A percentile compares a stretch with the other conserved stretches of the same genome.
Evolutionary conservation across 2,329 filamentous ascomycete genomes (phyloP).

Genomic region (Pseudogymnoascus sp.): DNA sequence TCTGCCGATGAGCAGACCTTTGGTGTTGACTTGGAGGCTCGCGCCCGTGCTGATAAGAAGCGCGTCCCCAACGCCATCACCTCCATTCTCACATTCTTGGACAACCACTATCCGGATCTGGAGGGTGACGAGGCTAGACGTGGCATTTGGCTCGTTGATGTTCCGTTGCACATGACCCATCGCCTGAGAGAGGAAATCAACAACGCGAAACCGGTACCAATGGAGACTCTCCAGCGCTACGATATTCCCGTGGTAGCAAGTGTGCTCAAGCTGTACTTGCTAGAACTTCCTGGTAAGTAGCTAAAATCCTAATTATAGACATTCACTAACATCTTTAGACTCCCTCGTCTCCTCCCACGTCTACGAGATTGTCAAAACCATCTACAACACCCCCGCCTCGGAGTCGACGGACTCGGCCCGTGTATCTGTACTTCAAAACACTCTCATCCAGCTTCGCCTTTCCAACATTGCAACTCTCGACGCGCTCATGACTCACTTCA

Average conservation of each 20-base stretch:
- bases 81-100: conserved; percentile 85
- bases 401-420: conserved; percentile 71
- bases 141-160: conserved; percentile 89
- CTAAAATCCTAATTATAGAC: conserved; percentile 23
- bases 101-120: conserved; percentile 93
- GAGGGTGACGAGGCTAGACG: conserved; percentile 91
- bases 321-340: conserved; percentile 45
- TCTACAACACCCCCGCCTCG: conserved; percentile 75
- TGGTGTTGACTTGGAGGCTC: conserved; percentile 92
- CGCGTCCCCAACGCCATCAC: conserved; percentile 89
- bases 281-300: conserved; percentile 78
- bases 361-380: conserved; percentile 97
- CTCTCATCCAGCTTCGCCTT: conserved; percentile 84
- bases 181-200: conserved; percentile 77
- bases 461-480: conserved; percentile 99
- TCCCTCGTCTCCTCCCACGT: conserved; percentile 97
- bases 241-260: conserved; percentile 93
- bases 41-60: conserved; percentile 89
- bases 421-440: conserved; percentile 88
- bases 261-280: conserved; percentile 84
- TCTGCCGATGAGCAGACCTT: conserved; percentile 96
- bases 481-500: conserved; percentile 96
- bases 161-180: conserved; percentile 77
- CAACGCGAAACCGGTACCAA: conserved; percentile 70
- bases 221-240: conserved; percentile 73